A percentile compares a stretch with the other conserved stretches of the same genome.
Evolutionary conservation across 495 filamentous ascomycete genomes (phyloP).

Genomic region (Pseudomonodictys pantanalensis): DNA sequence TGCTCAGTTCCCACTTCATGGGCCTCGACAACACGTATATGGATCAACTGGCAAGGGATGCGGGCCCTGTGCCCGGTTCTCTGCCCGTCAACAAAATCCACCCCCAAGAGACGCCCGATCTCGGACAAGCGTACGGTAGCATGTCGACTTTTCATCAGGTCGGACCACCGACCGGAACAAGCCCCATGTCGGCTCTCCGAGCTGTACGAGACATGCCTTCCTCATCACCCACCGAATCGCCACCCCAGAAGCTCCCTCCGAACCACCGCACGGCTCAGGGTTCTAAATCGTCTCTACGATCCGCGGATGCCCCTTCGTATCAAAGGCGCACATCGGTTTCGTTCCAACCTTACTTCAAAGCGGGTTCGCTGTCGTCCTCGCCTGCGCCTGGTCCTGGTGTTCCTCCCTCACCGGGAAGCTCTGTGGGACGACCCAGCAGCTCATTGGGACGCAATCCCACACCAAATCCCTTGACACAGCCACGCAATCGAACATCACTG

Average conservation of each 20-base stretch:
- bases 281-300: conserved; percentile 60
- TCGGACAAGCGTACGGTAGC: conserved; percentile 83
- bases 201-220: conserved; percentile 57
- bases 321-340: conserved; percentile 80
- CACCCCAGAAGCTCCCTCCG: conserved; percentile 59
- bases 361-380: conserved; percentile 87
- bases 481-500: conserved; percentile 63
- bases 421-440: conserved; percentile 47
- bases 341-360: conserved; percentile 86
- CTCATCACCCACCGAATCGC: conserved; percentile 56
- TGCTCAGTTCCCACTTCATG: conserved; percentile 95
- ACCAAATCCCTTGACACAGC: conserved; percentile 57
- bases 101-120: conserved; percentile 54
- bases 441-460: conserved; percentile 49
- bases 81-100: conserved; percentile 52
- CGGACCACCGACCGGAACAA: conserved; percentile 68
- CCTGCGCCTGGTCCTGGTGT: conserved; percentile 60
- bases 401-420: conserved; percentile 61
- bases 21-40: conserved; percentile 86
- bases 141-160: conserved; percentile 88
- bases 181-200: conserved; percentile 81
- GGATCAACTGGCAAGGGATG: conserved; percentile 34
- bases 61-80: conserved; percentile 67
- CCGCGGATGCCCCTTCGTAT: conserved; percentile 50
- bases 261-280: conserved; percentile 56